These are phyloP conservation scores for Colletotrichum sp. DNA, from an alignment of 2,329 filamentous ascomycete genomes.

Conservation along the genomic window DNA sequence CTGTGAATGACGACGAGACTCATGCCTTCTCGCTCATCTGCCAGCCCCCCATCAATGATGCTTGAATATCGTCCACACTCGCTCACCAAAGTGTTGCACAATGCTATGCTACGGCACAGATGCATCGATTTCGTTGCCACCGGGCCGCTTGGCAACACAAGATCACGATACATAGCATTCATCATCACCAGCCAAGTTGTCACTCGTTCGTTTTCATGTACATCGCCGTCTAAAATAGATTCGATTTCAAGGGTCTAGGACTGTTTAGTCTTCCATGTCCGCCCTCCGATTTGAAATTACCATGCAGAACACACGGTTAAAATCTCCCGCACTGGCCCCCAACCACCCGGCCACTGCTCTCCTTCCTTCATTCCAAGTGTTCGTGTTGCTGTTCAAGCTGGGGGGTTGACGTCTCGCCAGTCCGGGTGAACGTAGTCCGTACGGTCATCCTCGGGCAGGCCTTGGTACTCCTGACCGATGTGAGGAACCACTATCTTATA, in stretches of 20 bases:
- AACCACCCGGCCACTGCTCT: background rate
- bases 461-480: constrained; percentile 49
- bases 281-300: background rate
- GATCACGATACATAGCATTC: background rate
- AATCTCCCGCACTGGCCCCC: background rate
- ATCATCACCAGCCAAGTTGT: background rate
- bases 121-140: background rate
- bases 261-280: background rate
- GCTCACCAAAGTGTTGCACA: background rate
- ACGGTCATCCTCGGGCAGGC: constrained; percentile 37
- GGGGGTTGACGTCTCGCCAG: constrained; percentile 41
- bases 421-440: constrained; percentile 51
- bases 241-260: background rate
- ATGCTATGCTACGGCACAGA: background rate
- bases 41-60: background rate
- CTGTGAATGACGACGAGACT: background rate
- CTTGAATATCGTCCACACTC: background rate
- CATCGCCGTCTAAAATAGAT: background rate
- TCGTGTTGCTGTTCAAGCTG: background rate
- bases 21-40: background rate
- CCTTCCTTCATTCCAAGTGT: background rate
- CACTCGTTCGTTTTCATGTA: background rate
- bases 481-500: constrained; percentile 53
- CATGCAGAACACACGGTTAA: background rate
- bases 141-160: background rate